phyloP scores from a whole-genome alignment of 2,329 filamentous ascomycete species.

The Trichoderma sp. region DNA sequence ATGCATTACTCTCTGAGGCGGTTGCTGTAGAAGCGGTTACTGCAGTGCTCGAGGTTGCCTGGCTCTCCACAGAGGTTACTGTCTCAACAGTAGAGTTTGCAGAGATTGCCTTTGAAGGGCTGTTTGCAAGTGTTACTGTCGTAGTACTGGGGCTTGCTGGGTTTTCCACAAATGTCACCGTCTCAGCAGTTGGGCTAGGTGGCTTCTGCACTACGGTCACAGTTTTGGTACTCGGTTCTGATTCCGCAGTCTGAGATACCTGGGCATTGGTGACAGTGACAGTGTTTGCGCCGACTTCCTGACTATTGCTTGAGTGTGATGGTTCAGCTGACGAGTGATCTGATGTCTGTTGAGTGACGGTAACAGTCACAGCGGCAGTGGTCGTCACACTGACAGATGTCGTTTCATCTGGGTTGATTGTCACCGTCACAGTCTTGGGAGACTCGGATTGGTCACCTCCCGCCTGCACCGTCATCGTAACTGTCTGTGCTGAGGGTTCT shows the following conservation, averaged over 20 bases:
- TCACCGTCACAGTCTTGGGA: conserved; percentile 26
- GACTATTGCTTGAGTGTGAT: not conserved
- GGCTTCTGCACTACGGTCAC: not conserved
- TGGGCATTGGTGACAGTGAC: not conserved
- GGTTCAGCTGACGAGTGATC: not conserved
- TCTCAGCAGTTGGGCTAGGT: not conserved
- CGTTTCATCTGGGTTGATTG: not conserved
- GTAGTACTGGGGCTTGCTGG: not conserved
- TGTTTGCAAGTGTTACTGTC: not conserved
- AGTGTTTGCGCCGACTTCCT: not conserved
- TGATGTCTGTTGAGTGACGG: not conserved
- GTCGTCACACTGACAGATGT: not conserved
- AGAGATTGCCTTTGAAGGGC: not conserved
- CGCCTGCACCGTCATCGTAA: conserved; percentile 31
- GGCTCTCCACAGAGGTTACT: not conserved
- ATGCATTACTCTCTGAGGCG: not conserved
- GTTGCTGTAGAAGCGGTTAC: not conserved
- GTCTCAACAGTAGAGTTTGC: not conserved
- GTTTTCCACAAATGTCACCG: not conserved
- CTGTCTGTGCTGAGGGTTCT: not conserved
- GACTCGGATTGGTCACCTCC: not conserved
- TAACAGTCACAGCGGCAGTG: not conserved
- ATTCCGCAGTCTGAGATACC: not conserved
- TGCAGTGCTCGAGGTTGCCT: not conserved
- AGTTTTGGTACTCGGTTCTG: not conserved